Base-by-base conservation (phyloP, 179 eudicot genomes). In the Gypsophila paniculata region DNA sequence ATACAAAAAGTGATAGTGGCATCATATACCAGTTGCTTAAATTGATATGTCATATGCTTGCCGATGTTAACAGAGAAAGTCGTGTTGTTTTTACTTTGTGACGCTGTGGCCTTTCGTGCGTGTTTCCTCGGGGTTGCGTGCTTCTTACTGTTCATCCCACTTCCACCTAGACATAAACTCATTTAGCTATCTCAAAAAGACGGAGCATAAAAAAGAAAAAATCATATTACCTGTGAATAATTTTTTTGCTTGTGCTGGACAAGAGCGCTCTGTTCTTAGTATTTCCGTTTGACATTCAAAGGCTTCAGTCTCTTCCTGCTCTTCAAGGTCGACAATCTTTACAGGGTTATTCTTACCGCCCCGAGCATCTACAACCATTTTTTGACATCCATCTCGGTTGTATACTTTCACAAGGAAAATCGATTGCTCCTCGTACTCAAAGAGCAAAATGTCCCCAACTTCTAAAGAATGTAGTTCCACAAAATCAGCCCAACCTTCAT, bases 401-500 rank as follows among this genome's bases (percentile, higher is more conserved):
- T 79, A 79, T 60, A 79, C 38, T 71, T 69, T 79, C 19, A 64
- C 82, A 9, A 39, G 73, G 61, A 79, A 67, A 32, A 79, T 75
- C 10, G 82, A 75, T 23, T 71, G 76, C 22, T 79, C 79, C 60
- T 71, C 76, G 11, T 75, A 75, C 53, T 75, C 71, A 32, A 79
- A 79, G 51, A 79, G 39, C 32, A 79, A 32, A 54, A 79, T 65
- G 76, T 75, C 68, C 14, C 79, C 82, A 53, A 44, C 66, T 75
- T 75, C 70, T 53, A 79, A 61, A n/a, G 52, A 34, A 61, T 79
- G 82, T 26, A 74, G 69, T 71, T 75, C 70, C 36, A 71, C 79
- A 44, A 79, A 79, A 59, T 71, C 82, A n/a, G 19, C 53, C 82
- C 82, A 79, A 12, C 82, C 82, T 42, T 61, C 79, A 66, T 73